A percentile compares a stretch with the other conserved stretches of the same genome.
These are phyloP conservation scores for Aaosphaeria pasadenensis DNA, from an alignment of 2,329 filamentous ascomycete species.

Conservation along the genomic window DNA sequence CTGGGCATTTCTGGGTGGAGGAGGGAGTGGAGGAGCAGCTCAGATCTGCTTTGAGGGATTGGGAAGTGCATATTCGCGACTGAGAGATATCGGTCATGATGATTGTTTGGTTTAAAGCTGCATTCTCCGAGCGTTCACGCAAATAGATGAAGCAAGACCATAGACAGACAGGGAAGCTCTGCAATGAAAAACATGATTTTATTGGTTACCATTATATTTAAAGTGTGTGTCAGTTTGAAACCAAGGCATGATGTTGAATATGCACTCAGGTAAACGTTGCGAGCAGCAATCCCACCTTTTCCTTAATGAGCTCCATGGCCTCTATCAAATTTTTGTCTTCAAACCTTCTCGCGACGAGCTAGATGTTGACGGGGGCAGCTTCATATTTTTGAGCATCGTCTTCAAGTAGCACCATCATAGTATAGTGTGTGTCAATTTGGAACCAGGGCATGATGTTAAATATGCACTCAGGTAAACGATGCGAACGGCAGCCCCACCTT, in stretches of 20 bases:
- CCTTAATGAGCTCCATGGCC: slow-evolving; percentile 31
- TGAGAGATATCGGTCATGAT: background rate
- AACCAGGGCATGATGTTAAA: background rate
- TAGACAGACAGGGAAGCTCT: background rate
- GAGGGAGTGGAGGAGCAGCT: slow-evolving; percentile 38
- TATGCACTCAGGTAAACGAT: slow-evolving; percentile 1
- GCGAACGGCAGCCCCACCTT: slow-evolving; percentile 22
- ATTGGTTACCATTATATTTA: no score
- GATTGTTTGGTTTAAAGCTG: background rate
- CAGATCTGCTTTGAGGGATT: slow-evolving; percentile 38
- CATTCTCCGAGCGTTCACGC: no score
- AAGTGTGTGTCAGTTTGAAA: no score
- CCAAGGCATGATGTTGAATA: background rate
- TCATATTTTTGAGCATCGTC: no score
- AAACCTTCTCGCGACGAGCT: slow-evolving; percentile 50
- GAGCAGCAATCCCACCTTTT: slow-evolving; percentile 23
- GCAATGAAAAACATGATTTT: background rate
- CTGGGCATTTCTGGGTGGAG: slow-evolving; percentile 53
- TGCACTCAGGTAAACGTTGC: slow-evolving; percentile 4
- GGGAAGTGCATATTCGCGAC: slow-evolving; percentile 18
- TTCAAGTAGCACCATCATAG: no score
- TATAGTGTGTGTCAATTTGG: no score
- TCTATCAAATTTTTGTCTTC: slow-evolving; percentile 53
- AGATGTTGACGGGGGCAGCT: slow-evolving; percentile 52
- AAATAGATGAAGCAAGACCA: no score